Evolutionary conservation across 169 alveolate genomes (phyloP).

Genomic region (Eimeria maxima): DNA sequence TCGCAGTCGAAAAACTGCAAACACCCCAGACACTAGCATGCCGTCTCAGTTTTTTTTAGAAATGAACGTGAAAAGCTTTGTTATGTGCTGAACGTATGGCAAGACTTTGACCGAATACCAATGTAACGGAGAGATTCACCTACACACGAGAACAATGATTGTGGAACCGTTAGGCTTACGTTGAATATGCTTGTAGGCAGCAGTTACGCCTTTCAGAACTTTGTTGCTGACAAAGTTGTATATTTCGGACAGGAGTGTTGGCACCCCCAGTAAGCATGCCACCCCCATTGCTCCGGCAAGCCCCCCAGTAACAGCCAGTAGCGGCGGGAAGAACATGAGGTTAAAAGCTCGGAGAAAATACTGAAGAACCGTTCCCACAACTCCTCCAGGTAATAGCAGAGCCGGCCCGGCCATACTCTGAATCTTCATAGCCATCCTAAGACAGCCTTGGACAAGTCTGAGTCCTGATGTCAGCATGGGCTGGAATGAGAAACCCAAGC

Average conservation of each 20-base stretch:
- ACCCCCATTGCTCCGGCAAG: constrained; percentile 76
- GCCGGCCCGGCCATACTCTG: constrained; percentile 43
- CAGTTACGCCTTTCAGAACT: constrained; percentile 15
- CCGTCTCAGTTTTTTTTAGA: neutral
- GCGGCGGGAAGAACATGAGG: constrained; percentile 43
- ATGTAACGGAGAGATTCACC: neutral
- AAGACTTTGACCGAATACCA: neutral
- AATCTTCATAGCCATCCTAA: constrained; percentile 29
- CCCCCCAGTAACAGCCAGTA: constrained; percentile 58
- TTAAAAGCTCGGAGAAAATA: constrained; percentile 31
- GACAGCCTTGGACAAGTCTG: constrained; percentile 39
- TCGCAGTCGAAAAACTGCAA: constrained; percentile 49
- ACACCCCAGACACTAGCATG: neutral
- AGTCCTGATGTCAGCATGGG: constrained; percentile 4
- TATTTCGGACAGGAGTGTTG: constrained; percentile 3
- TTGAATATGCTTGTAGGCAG: constrained; percentile 45
- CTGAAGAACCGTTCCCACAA: constrained; percentile 46
- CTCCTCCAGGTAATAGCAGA: constrained; percentile 49
- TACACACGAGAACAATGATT: neutral
- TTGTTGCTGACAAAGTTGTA: constrained; percentile 19
- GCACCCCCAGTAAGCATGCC: constrained; percentile 62
- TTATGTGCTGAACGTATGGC: neutral
- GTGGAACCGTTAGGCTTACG: constrained; percentile 28
- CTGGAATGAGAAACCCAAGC: constrained; percentile 30
- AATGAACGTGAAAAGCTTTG: neutral